phyloP scores from a whole-genome alignment of 371 early-diverging fungal genomes.

The Gilbertella persicaria region DNA sequence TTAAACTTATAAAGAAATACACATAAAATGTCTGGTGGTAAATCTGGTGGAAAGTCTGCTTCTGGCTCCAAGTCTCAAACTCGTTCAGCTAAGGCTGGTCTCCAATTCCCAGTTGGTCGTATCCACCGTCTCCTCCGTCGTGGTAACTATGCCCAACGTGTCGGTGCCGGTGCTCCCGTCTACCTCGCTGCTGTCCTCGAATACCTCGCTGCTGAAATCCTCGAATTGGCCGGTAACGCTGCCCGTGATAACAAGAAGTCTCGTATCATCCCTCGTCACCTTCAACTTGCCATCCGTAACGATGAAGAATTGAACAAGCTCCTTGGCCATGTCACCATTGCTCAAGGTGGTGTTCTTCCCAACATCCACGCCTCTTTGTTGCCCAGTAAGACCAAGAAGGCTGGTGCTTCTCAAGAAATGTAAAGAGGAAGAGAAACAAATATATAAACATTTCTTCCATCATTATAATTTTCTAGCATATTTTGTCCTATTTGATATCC shows the following conservation, averaged over 20 bases:
- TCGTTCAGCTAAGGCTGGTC: constrained; percentile 84
- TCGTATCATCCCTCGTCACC: constrained; percentile 87
- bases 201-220: constrained; percentile 94
- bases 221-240: constrained; percentile 93
- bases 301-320: constrained; percentile 95
- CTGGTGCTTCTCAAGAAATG: constrained; percentile 47
- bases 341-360: constrained; percentile 85
- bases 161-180: constrained; percentile 91
- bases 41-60: constrained; percentile 54
- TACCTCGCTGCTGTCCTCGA: constrained; percentile 93
- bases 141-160: constrained; percentile 93
- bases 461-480: constrained; percentile 10
- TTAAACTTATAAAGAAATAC: constrained; percentile 16
- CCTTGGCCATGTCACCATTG: constrained; percentile 83
- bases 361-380: constrained; percentile 74
- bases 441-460: constrained; percentile 10
- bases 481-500: constrained; percentile 23
- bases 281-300: constrained; percentile 90
- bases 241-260: constrained; percentile 94
- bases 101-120: constrained; percentile 97
- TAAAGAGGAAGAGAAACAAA: constrained; percentile 21
- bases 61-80: constrained; percentile 62
- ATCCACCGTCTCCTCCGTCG: constrained; percentile 93
- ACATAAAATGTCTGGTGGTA: constrained; percentile 45
- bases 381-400: constrained; percentile 69